Percentiles rank a stretch among this genome's conserved stretches.
phyloP scores from a whole-genome alignment of 768 basidiomycete species.

The Lepiota subincarnata region DNA sequence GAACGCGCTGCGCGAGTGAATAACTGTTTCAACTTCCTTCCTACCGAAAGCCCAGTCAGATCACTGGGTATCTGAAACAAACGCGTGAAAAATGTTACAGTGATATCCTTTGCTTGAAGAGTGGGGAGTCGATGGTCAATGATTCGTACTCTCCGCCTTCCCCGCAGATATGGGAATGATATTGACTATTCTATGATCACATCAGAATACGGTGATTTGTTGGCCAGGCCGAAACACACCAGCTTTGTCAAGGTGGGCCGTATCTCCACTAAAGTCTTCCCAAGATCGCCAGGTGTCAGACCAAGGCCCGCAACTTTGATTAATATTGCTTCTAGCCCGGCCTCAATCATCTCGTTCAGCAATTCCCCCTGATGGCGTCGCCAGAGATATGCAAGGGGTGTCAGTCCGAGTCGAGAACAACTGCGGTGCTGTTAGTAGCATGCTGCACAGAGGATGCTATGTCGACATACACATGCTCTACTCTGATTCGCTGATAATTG shows the following conservation, averaged over 20 bases:
- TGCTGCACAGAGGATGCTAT: not conserved
- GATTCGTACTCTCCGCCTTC: conserved; percentile 99
- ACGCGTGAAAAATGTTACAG: conserved; percentile 45
- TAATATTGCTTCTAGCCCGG: conserved; percentile 74
- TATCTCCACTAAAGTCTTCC: conserved; percentile 71
- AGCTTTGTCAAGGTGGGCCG: conserved; percentile 66
- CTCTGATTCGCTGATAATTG: conserved; percentile 93
- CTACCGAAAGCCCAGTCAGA: conserved; percentile 28
- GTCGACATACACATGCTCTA: conserved; percentile 87
- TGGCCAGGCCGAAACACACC: conserved; percentile 35
- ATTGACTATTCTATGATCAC: conserved; percentile 60
- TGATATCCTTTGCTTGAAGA: conserved; percentile 75
- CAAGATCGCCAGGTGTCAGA: conserved; percentile 71
- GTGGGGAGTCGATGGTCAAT: conserved; percentile 82
- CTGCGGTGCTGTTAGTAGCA: conserved; percentile 30
- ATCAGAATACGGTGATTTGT: not conserved
- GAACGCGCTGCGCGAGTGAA: conserved; percentile 77
- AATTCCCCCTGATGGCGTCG: conserved; percentile 86
- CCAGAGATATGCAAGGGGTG: conserved; percentile 88
- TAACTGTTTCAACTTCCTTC: conserved; percentile 62
- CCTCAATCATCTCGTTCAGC: conserved; percentile 79
- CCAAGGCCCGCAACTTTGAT: conserved; percentile 98
- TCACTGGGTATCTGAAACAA: not conserved
- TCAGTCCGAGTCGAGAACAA: conserved; percentile 76
- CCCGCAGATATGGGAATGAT: conserved; percentile 92